Evolutionary conservation across 768 basidiomycete genomes (phyloP).

Genomic region (Cystofilobasidium capitatum): DNA sequence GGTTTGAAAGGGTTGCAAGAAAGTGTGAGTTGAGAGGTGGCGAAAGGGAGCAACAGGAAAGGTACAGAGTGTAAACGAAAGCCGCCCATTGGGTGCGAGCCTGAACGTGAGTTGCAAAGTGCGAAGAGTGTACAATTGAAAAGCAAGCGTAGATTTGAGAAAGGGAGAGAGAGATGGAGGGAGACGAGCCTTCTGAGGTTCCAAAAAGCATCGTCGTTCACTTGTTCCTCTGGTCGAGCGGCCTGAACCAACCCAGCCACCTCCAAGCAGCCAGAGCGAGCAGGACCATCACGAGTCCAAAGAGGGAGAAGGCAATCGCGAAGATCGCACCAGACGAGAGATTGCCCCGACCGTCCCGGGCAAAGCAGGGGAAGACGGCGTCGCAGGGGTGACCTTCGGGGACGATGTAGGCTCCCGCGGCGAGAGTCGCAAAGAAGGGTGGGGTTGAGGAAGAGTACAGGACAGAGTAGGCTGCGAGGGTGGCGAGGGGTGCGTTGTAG

Average conservation of each 20-base stretch:
- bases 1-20: neutral
- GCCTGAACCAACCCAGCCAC: conserved; percentile 18
- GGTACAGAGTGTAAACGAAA: too few species aligned
- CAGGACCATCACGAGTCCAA: conserved; percentile 48
- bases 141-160: too few species aligned
- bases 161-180: too few species aligned
- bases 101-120: too few species aligned
- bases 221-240: too few species aligned
- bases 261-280: conserved; percentile 15
- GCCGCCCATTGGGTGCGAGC: too few species aligned
- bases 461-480: conserved; percentile 55
- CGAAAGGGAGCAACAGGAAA: too few species aligned
- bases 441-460: conserved; percentile 46
- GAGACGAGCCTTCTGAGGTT: too few species aligned
- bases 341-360: conserved; percentile 36
- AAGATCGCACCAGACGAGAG: conserved; percentile 57
- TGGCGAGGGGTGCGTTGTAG: conserved; percentile 82
- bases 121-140: too few species aligned
- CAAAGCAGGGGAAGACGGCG: conserved; percentile 46
- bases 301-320: conserved; percentile 58
- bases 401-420: conserved; percentile 39
- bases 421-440: conserved; percentile 65
- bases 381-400: conserved; percentile 64
- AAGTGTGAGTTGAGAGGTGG: neutral
- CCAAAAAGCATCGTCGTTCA: too few species aligned